A percentile compares a stretch with the other conserved stretches of the same genome.
Evolutionary conservation across 805 yeast species (phyloP).

Genomic region (Teunomyces cretensis): DNA sequence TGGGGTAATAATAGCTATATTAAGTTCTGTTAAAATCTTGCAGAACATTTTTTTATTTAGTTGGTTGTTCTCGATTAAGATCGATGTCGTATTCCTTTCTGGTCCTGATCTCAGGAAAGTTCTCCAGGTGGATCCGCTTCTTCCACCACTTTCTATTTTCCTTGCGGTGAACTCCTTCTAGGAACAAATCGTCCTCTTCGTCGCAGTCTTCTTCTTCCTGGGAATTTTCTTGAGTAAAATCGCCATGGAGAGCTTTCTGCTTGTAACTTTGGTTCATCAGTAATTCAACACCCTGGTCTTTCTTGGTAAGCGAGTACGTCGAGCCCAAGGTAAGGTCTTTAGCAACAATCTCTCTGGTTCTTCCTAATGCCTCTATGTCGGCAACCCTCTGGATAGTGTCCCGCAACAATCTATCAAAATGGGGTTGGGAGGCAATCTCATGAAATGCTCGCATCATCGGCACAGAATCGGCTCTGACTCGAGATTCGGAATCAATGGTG

Average conservation of each 20-base stretch:
- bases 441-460: conserved; percentile 91
- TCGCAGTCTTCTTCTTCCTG: conserved; percentile 22
- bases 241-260: conserved; percentile 22
- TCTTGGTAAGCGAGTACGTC: conserved; percentile 31
- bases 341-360: conserved; percentile 73
- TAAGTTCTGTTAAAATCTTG: background rate
- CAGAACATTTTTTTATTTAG: background rate
- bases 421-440: conserved; percentile 70
- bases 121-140: conserved; percentile 20
- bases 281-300: conserved; percentile 14
- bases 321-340: conserved; percentile 65
- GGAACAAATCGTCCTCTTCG: conserved; percentile 16
- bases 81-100: conserved; percentile 11
- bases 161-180: conserved; percentile 20
- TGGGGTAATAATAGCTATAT: no score
- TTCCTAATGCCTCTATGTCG: conserved; percentile 72
- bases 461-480: conserved; percentile 77
- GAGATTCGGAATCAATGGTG: conserved; percentile 70
- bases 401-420: conserved; percentile 62
- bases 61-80: conserved; percentile 6
- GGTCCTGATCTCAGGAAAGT: background rate
- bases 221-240: conserved; percentile 4
- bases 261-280: conserved; percentile 16
- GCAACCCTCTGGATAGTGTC: conserved; percentile 68
- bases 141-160: conserved; percentile 44